Base-by-base conservation (phyloP, 2,329 filamentous ascomycete species). In the Aspergillus piperis region DNA sequence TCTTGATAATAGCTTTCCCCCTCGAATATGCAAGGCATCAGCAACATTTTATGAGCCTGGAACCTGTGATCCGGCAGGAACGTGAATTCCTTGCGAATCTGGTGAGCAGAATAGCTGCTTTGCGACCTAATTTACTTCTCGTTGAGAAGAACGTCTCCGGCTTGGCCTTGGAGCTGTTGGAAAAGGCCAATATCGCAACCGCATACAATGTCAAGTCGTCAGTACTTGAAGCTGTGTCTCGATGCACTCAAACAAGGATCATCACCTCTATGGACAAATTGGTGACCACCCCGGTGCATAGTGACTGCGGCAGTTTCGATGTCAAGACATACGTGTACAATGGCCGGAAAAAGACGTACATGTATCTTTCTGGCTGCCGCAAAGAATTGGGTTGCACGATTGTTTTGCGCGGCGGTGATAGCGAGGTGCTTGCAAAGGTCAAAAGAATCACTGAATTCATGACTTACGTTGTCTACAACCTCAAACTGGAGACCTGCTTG, bases 371-470 rank as follows among this genome's bases (percentile, higher is more conserved):
- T 1, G 94, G 94, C 2, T 97, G 92, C 68, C 87, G 90, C 8
- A 91, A 91, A 64, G 90, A 96, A 61, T 85, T 99, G 2, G 96
- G 95, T 0, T 98, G 95, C 72, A 99, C 95, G 0, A 96, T 99
- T 67, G 91, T 92, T 11, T 81, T 99, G 21, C 88, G 95, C 49
- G 95, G 95, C 1, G 91, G 90, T 3, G 87, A 90, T 61, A 88
- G 87, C 30, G 80, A 85, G 51, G 82, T 87, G 0, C 82, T 99
- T 17, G 82, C 87, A 1, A 90, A 88, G 68, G 87, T 99, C 75
- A 99, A 99, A 77, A 86, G 88, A 55, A 95, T 99, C 66, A 95
- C 94, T 10, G 95, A 99, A 73, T 98, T 99, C 72, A 97, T 99
- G 94, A 90, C 96, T 39, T 99, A 98, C 68, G 96, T 99, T 19